Evolutionary conservation across 306 rosid species (phyloP).

Genomic region (Mucuna pruriens): DNA sequence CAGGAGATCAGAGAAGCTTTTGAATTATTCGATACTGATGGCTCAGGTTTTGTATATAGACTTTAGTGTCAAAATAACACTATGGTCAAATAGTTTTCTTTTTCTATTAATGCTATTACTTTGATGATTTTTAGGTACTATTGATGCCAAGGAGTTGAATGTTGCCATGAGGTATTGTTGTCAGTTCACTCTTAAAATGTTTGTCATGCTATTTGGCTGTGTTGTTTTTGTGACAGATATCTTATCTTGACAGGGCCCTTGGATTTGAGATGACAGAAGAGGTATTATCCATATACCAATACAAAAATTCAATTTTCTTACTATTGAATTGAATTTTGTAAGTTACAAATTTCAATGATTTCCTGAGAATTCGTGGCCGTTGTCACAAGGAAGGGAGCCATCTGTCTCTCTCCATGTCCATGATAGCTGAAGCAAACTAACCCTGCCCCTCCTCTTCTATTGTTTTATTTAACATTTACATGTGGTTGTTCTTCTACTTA

Average conservation of each 20-base stretch:
- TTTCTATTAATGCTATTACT: background rate
- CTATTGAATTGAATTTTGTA: constrained; percentile 2
- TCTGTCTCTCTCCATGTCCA: background rate
- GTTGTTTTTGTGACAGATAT: constrained; percentile 5
- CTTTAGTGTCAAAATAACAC: background rate
- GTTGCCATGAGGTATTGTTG: constrained; percentile 87
- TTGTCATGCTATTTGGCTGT: background rate
- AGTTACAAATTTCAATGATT: background rate
- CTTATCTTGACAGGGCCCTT: constrained; percentile 78
- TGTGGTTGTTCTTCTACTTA: background rate
- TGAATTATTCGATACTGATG: constrained; percentile 88
- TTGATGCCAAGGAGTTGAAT: constrained; percentile 92
- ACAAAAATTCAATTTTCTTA: background rate
- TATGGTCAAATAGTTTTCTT: background rate
- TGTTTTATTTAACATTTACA: constrained; percentile 31
- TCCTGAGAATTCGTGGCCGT: background rate
- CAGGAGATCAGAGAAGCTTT: constrained; percentile 92
- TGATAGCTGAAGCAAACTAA: background rate
- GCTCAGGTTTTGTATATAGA: constrained; percentile 64
- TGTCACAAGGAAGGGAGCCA: background rate
- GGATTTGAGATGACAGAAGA: constrained; percentile 98
- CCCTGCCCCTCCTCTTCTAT: background rate
- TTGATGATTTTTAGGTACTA: constrained; percentile 62
- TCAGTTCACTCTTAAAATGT: constrained; percentile 10
- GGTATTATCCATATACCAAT: constrained; percentile 44